Conservation (phyloP, 1,139 yeast species). For the Tardiomyces blankii region DNA sequence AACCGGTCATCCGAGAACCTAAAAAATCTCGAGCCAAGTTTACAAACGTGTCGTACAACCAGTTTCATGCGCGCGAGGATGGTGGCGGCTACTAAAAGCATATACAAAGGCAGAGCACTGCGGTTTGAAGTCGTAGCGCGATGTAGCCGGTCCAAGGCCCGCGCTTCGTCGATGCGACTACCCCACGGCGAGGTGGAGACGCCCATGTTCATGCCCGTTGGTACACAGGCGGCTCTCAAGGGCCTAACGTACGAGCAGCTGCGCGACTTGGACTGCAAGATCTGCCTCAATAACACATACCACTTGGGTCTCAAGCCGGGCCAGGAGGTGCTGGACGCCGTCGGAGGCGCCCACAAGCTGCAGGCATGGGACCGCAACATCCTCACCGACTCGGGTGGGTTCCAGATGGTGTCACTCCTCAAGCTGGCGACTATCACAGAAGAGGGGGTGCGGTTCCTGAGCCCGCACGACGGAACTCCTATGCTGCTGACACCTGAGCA, state of each 20-base stretch:
- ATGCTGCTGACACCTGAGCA: conserved; percentile 37
- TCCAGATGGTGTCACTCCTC: conserved; percentile 36
- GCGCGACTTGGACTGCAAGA: conserved; percentile 29
- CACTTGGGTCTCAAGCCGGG: conserved; percentile 36
- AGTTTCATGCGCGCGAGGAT: not conserved
- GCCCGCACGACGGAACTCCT: conserved; percentile 36
- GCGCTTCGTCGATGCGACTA: conserved; percentile 31
- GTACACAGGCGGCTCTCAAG: conserved; percentile 35
- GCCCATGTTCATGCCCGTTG: conserved; percentile 39
- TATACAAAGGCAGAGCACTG: conserved; percentile 20
- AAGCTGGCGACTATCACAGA: conserved; percentile 36
- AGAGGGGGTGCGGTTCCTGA: conserved; percentile 33
- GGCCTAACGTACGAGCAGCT: conserved; percentile 36
- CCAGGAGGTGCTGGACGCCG: conserved; percentile 29
- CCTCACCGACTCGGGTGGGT: conserved; percentile 35
- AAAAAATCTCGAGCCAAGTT: too few species aligned
- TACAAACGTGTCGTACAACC: too few species aligned
- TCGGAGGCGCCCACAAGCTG: conserved; percentile 34
- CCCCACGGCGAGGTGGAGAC: conserved; percentile 35
- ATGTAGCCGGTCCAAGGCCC: conserved; percentile 33
- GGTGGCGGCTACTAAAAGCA: not conserved
- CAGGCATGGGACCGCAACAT: conserved; percentile 34
- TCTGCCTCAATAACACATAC: conserved; percentile 34
- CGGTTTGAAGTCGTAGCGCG: conserved; percentile 29
- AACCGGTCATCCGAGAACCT: too few species aligned